Evolutionary conservation across 2,329 filamentous ascomycete species (phyloP), one percentile per base, ranked within the genome.

Genomic region (Pseudopyricularia javanii): DNA sequence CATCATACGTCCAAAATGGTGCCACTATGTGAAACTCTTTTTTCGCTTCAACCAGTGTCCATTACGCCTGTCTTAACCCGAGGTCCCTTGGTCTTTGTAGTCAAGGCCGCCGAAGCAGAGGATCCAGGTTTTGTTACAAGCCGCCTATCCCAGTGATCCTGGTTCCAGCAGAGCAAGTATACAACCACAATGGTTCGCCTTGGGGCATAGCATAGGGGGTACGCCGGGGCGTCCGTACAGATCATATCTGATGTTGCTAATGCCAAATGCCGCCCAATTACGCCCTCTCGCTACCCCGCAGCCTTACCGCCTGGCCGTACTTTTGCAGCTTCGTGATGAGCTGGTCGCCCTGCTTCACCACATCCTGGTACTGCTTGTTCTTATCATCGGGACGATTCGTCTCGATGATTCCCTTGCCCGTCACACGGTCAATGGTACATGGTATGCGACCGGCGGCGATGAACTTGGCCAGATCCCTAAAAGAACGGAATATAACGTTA

Each of bases 281-380:
- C 62, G 88, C 89, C 62, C 93, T 82, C 77, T 98, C 93, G 66
- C 91, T 97, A 40, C 93, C 93, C 63, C 93, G 82, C 71, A 98
- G 76, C 64, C 93, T 82, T 58, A 98, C 93, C 2, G 93, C 87
- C 71, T 98, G 93, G 47, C 93, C 93, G 69, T 98, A 98, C 78
- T 98, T 98, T 74, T 98, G 93, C 61, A 98, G 76, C 78, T 98
- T 98, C 54, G 93, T 98, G 67, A 98, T 97, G 57, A 98, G 78
- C 70, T 95, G 88, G 69, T 98, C 93, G 32, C 93, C 93, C 68
- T 97, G 93, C 74, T 93, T 93, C 56, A 98, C 90, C 35, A 97
- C 90, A 62, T 98, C 93, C 62, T 91, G 87, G 71, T 98, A 98
- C 74, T 98, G 93, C 79, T 95, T 96, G 78, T 97, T 97, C 83